Conservation (phyloP, 176 grass and related monocot genomes). For the Rhynchospora breviuscula region DNA sequence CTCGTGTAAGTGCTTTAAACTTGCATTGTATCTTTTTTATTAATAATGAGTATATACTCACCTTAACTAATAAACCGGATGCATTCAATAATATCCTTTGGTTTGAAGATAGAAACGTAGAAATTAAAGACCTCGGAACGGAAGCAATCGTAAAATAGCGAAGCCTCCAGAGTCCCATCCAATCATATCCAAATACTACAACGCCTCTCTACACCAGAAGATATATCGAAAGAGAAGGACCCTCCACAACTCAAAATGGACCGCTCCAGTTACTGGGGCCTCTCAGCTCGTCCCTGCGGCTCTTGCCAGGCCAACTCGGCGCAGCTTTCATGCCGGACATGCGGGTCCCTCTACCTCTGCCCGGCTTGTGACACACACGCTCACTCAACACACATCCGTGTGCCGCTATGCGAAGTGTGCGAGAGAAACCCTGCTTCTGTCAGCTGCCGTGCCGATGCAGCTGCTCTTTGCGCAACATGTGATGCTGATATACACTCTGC, state of each 20-base stretch:
- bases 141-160: conserved; percentile 1
- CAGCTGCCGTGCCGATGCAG: conserved; percentile 60
- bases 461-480: conserved; percentile 52
- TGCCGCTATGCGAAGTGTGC: conserved; percentile 82
- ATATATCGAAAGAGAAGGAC: not conserved
- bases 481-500: conserved; percentile 86
- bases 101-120: not conserved
- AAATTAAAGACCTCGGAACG: not conserved
- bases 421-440: conserved; percentile 54
- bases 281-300: conserved; percentile 40
- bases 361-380: conserved; percentile 46
- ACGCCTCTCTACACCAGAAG: not conserved
- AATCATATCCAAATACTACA: not conserved
- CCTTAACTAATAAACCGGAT: not conserved
- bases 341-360: conserved; percentile 60
- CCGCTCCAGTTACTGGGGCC: conserved; percentile 39
- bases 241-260: not conserved
- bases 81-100: conserved; percentile 2
- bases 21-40: too few relatives aligned
- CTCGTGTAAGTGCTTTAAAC: too few relatives aligned
- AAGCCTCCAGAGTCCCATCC: not conserved
- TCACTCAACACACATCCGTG: conserved; percentile 57
- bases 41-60: too few relatives aligned
- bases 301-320: conserved; percentile 47
- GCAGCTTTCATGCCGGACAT: conserved; percentile 46